Evolutionary conservation across 169 alveolate species (phyloP), one percentile per base, ranked within the genome.

Genomic region (Eimeria acervulina): DNA sequence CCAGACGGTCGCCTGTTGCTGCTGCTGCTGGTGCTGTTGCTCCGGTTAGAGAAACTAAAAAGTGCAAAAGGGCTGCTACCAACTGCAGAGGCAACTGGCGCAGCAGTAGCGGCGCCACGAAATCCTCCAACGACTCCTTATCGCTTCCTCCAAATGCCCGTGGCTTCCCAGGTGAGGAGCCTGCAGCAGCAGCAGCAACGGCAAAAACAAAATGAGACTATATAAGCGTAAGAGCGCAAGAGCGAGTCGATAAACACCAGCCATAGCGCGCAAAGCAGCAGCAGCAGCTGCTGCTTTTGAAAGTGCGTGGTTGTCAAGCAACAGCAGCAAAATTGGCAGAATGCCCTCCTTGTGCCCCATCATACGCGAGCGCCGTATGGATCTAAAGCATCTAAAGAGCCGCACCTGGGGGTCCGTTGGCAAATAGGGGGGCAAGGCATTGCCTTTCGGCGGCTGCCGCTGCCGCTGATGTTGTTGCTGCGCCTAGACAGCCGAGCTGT

Each of bases 51-150:
- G 93, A 85, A 0, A 38, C 93, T 13, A 85, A 42, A 38, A 85
- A 59, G 80, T 40, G 93, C 81, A 85, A 44, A 1, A 85, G 28
- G 17, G 93, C 76, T 23, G 93, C 93, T 33, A 85, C 74, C 63
- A 85, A 70, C 81, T 85, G 93, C 93, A 85, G 80, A 26, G 93
- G 93, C 40, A 85, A 42, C 76, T 85, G 83, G 33, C 83, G 93
- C 15, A 85, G 93, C 81, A 85, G 81, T 26, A 85, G 81, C 61
- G 93, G 93, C 42, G 93, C 63, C 19, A 61, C 93, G n/a, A 85
- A 85, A 12, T 85, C 93, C n/a, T 85, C 93, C 36, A 85, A 61
- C 40, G 93, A 85, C 42, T 85, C 93, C 93, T 38, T 85, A n/a
- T 33, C 72, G 40, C 91, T 78, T n/a, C 55, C 66, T n/a, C 66